These are phyloP conservation scores for Nemania sp. DNA, from an alignment of 2,329 filamentous ascomycete genomes.

Conservation along the genomic window DNA sequence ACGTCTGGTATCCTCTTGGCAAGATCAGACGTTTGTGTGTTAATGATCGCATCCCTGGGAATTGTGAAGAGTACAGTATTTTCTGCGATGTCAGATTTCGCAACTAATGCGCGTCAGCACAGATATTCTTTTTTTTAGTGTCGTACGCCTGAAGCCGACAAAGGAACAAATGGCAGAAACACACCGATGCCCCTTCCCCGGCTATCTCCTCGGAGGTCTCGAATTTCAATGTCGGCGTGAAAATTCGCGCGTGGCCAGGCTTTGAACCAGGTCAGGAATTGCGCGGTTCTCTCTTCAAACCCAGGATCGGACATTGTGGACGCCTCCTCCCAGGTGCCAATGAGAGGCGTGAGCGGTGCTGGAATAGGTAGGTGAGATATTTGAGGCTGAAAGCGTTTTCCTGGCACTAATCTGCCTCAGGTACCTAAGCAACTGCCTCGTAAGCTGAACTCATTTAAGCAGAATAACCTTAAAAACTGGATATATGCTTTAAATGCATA, in stretches of 20 bases:
- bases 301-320: constrained; percentile 34
- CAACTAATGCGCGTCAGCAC: constrained; percentile 58
- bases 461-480: too few species aligned
- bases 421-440: too few species aligned
- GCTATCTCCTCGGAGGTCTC: constrained; percentile 53
- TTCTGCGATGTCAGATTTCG: constrained; percentile 67
- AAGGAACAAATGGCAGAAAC: constrained; percentile 13
- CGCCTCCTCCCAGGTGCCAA: not conserved
- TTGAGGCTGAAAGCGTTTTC: too few species aligned
- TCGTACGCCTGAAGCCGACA: not conserved
- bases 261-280: constrained; percentile 59
- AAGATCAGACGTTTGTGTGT: constrained; percentile 71
- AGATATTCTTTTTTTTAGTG: not conserved
- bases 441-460: too few species aligned
- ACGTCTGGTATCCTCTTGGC: constrained; percentile 58
- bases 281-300: constrained; percentile 49
- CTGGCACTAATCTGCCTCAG: too few species aligned
- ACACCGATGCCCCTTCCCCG: constrained; percentile 61
- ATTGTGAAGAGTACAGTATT: constrained; percentile 82
- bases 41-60: constrained; percentile 72
- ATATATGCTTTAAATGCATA: too few species aligned
- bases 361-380: not conserved
- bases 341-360: not conserved
- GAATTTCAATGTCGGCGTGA: constrained; percentile 55
- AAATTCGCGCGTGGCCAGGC: constrained; percentile 56